Percentiles rank a stretch among this genome's conserved stretches.
Conservation (phyloP, 169 alveolate species). For the Pseudocohnilembus persalinus region DNA sequence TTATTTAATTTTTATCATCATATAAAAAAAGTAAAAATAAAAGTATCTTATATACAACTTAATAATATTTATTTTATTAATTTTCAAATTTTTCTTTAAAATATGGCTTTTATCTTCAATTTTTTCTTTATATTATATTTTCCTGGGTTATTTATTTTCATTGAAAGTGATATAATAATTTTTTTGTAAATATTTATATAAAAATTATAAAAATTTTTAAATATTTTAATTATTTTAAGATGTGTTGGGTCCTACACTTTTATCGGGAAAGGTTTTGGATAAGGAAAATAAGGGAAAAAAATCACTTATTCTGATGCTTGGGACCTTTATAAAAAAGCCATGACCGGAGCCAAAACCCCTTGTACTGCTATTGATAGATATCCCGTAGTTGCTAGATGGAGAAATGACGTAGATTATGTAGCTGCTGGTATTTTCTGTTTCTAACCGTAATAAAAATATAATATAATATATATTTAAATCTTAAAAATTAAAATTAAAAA, state of each 20-base stretch:
- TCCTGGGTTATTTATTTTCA: no score
- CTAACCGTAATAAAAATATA: slow-evolving; percentile 58
- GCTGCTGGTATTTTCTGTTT: slow-evolving; percentile 91
- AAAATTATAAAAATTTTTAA: background rate
- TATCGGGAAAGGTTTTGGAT: slow-evolving; percentile 80
- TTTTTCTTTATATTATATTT: no score
- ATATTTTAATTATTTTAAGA: slow-evolving; percentile 20
- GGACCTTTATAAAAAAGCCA: slow-evolving; percentile 76
- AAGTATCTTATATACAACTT: background rate
- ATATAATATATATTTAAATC: no score
- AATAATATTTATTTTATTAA: background rate
- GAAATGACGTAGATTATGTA: slow-evolving; percentile 87
- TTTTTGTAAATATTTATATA: background rate
- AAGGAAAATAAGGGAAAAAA: slow-evolving; percentile 65
- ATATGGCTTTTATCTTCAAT: background rate
- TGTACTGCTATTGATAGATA: slow-evolving; percentile 80
- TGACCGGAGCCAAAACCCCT: slow-evolving; percentile 81
- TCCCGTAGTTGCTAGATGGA: slow-evolving; percentile 90
- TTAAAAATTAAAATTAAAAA: no score
- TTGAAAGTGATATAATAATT: background rate
- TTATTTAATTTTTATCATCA: background rate
- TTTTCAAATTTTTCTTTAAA: background rate
- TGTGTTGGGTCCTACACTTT: slow-evolving; percentile 86
- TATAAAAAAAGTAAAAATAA: background rate
- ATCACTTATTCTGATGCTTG: slow-evolving; percentile 86